Base-by-base conservation (phyloP, 176 grass and related monocot species). In the Zizania latifolia region DNA sequence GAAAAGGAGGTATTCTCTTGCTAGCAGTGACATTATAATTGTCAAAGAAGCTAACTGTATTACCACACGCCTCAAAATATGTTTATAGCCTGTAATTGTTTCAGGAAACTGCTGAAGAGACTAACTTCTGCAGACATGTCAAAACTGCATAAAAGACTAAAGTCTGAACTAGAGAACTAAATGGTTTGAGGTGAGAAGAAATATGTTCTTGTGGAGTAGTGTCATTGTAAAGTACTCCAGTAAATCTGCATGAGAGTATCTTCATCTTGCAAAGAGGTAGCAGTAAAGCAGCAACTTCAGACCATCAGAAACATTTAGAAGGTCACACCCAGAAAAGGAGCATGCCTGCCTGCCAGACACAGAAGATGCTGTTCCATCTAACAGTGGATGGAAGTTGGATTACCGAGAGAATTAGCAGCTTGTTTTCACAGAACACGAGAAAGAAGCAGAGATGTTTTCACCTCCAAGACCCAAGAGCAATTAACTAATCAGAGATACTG, bases 381-480 rank as follows among this genome's bases (percentile, higher is more conserved):
- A 57, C 75, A 64, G 26, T 31, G 73, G 73, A 83, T 82, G 27
- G 71, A 82, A 72, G 81, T 79, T 62, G 62, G 81, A 56, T 84
- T 80, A 80, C 70, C 86, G 34, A 88, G 86, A 45, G 86, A 84
- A 88, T 88, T 88, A 79, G 40, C 53, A 74, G 43, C 38, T 79
- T 84, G 71, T 74, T 74, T 63, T 79, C 86, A 74, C 80, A 75
- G 70, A 88, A 69, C 69, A 61, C 80, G 70, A 88, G 76, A 41
- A 76, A 31, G 84, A 22, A 32, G 58, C 58, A 51, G 80, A 75
- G 75, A 78, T 79, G 80, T 80, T 88, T 88, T 84, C 80, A 88
- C 70, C 81, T 80, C 70, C 75, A 74, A 75, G 62, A 48, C 58
- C 67, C 40, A 15, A 58, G 26, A 61, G 33, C 43, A 31, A 84